Percentiles rank a stretch among this genome's conserved stretches.
Evolutionary conservation across 2,329 filamentous ascomycete genomes (phyloP).

Genomic region (Hypoxylon sp.): DNA sequence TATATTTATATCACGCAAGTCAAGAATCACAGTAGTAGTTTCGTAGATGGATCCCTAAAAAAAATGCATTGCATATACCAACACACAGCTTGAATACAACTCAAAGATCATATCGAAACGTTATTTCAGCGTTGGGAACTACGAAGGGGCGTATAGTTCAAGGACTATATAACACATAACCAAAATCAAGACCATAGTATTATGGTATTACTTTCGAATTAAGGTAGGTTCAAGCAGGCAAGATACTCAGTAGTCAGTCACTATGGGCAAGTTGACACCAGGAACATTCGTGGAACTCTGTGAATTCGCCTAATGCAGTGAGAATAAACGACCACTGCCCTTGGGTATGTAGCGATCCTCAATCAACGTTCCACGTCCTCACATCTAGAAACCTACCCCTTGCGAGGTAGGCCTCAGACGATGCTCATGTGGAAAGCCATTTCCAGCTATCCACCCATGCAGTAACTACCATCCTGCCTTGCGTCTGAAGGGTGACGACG

Average conservation of each 20-base stretch:
- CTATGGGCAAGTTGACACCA: not conserved
- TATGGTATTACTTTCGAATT: not conserved
- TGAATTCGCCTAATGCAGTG: slow-evolving; percentile 73
- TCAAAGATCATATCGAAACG: not conserved
- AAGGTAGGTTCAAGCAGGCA: not conserved
- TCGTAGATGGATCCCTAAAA: too few relatives aligned
- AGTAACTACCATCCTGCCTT: slow-evolving; percentile 56
- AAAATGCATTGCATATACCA: too few relatives aligned
- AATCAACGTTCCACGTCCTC: slow-evolving; percentile 75
- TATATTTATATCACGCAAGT: not conserved
- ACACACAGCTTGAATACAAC: not conserved
- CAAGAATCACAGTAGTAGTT: not conserved
- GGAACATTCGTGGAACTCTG: slow-evolving; percentile 64
- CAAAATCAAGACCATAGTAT: not conserved
- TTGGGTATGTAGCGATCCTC: slow-evolving; percentile 74
- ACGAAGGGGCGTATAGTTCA: not conserved
- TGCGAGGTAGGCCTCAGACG: slow-evolving; percentile 56
- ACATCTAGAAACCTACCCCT: slow-evolving; percentile 56
- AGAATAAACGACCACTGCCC: slow-evolving; percentile 65
- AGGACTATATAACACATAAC: too few relatives aligned
- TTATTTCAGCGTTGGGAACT: not conserved
- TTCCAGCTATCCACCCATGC: slow-evolving; percentile 73
- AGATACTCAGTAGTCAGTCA: slow-evolving; percentile 8
- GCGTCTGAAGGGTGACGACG: slow-evolving; percentile 58
- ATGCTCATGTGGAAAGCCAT: slow-evolving; percentile 71